Evolutionary conservation across 2,329 filamentous ascomycete genomes (phyloP), one percentile per base, ranked within the genome.

Genomic region (Diplocarpon mali): DNA sequence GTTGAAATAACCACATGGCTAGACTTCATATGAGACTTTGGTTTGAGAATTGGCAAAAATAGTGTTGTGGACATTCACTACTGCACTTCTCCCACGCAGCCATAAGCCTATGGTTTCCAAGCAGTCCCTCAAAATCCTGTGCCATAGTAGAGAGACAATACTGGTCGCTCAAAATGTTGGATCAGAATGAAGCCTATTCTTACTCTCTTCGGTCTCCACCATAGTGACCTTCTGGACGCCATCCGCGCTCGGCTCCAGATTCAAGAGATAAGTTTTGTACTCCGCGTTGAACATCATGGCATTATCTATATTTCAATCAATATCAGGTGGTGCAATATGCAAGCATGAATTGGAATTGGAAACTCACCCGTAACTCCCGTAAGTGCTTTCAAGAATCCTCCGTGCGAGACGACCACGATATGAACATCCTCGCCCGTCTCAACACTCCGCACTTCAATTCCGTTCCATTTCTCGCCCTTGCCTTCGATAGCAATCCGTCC

Each of bases 361-460:
- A 12, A 29, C 29, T 44, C 31, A 31, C 28, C 14, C 8, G 24
- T 17, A 1, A 9, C 15, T 3, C 30, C 39, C 17, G 24, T 14
- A 13, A 43, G 11, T 3, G 39, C 20, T 12, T 16, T 24, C 34
- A 43, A 16, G 13, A 43, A 43, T 2, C 24, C 40, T 16, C 32
- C 34, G 32, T 43, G 40, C 17, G 40, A 37, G 15, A 43, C 34
- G n/a, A 37, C 28, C 2, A 43, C 20, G 16, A 43, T 43, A 35
- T 43, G 34, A 15, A 36, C 27, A 37, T 43, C 40, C 2, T 15
- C 11, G 9, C 16, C 24, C 5, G 30, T 20, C 24, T 37, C 12
- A 13, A 37, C 40, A n/a, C 34, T 24, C 12, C 16, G n/a, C 14
- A 43, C 24, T 13, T 37, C 34, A 30, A 43, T 36, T 1, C 40